Percentiles rank a stretch among this genome's conserved stretches.
These are phyloP conservation scores for Zelopaecilomyces penicillatus DNA, from an alignment of 2,329 filamentous ascomycete genomes.

Conservation along the genomic window DNA sequence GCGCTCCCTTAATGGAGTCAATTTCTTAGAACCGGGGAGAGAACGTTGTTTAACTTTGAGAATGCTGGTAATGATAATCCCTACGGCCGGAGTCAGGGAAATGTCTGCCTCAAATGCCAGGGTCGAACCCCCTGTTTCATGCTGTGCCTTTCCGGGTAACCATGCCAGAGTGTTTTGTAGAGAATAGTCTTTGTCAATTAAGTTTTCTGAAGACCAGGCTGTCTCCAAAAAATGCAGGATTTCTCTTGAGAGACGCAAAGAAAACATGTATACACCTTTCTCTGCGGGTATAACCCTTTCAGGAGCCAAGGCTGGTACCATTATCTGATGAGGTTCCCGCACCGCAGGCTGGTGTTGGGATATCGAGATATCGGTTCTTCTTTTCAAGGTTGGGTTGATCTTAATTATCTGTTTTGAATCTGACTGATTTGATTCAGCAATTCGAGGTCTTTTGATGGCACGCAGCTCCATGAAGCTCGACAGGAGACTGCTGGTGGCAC, in stretches of 20 bases:
- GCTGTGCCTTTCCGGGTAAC: slow-evolving; percentile 3
- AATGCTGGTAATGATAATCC: slow-evolving; percentile 62
- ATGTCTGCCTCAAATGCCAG: slow-evolving; percentile 60
- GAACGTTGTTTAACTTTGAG: slow-evolving; percentile 65
- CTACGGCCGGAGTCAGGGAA: slow-evolving; percentile 58
- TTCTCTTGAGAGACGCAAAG: slow-evolving; percentile 36
- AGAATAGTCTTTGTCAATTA: slow-evolving; percentile 55
- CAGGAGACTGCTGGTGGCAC: slow-evolving; percentile 20
- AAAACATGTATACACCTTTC: slow-evolving; percentile 38
- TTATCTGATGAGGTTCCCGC: not conserved
- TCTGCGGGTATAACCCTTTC: slow-evolving; percentile 9
- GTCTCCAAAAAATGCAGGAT: slow-evolving; percentile 43
- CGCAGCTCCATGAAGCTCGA: slow-evolving; percentile 24
- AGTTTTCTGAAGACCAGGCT: slow-evolving; percentile 37
- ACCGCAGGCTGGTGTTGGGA: not conserved
- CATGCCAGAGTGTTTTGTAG: slow-evolving; percentile 22
- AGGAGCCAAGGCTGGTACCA: slow-evolving; percentile 11
- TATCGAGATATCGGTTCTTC: too few species aligned
- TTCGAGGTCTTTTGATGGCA: slow-evolving; percentile 17
- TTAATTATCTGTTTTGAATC: too few species aligned
- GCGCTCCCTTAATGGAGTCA: slow-evolving; percentile 44
- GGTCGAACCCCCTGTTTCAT: slow-evolving; percentile 21
- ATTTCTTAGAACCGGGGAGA: slow-evolving; percentile 42
- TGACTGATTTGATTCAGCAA: not conserved
- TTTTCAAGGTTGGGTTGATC: too few species aligned